phyloP scores from a whole-genome alignment of 1,284 basidiomycete species.

The Apiotrichum sp. region DNA sequence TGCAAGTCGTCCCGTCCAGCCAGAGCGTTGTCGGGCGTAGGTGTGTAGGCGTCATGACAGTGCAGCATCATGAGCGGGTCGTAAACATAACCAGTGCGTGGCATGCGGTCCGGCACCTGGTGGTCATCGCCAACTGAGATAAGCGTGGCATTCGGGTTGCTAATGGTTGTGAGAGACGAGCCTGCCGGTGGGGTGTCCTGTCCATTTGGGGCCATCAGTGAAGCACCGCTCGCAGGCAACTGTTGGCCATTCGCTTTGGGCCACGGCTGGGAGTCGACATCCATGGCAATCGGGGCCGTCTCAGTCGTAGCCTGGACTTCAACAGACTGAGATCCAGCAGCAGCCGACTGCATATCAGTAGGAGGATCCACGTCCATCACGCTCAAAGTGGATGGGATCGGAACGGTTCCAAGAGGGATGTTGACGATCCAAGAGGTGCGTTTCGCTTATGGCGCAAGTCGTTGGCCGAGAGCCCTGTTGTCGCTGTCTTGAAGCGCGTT shows the following conservation, averaged over 20 bases:
- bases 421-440: too few relatives aligned
- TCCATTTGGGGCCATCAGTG: neutral
- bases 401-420: too few relatives aligned
- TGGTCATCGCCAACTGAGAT: neutral
- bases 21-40: conserved; percentile 43
- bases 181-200: neutral
- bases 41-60: conserved; percentile 43
- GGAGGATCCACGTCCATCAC: too few relatives aligned
- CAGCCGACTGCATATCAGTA: too few relatives aligned
- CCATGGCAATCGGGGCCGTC: neutral
- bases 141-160: neutral
- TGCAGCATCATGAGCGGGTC: conserved; percentile 83
- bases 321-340: too few relatives aligned
- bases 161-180: neutral
- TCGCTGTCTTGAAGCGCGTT: too few relatives aligned
- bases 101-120: conserved; percentile 12
- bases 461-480: too few relatives aligned
- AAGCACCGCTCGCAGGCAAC: neutral
- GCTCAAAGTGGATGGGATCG: too few relatives aligned
- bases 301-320: neutral
- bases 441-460: too few relatives aligned
- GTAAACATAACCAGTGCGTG: conserved; percentile 73
- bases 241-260: neutral
- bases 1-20: conserved; percentile 52
- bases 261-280: neutral